A percentile compares a stretch with the other conserved stretches of the same genome.
These are phyloP conservation scores for Citrullus colocynthis DNA, from an alignment of 306 rosid species.

Conservation along the genomic window DNA sequence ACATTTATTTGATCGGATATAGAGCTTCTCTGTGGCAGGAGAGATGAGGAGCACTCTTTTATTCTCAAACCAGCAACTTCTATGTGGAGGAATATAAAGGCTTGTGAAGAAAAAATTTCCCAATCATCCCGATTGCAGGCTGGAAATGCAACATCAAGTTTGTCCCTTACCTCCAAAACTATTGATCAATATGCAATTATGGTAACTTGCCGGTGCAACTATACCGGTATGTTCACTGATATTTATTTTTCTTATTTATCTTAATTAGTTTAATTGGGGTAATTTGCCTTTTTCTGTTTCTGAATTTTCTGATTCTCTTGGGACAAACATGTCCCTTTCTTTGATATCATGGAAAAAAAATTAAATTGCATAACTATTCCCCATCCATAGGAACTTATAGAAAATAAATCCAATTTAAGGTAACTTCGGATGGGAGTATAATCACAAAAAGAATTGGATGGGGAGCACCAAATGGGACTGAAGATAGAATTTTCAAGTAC, in stretches of 20 bases:
- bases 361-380: background rate
- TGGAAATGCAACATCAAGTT: conserved; percentile 36
- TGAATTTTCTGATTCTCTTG: background rate
- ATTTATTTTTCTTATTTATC: conserved; percentile 7
- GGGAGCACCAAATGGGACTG: background rate
- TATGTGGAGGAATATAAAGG: conserved; percentile 40
- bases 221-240: conserved; percentile 39
- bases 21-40: conserved; percentile 43
- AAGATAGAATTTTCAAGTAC: background rate
- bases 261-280: conserved; percentile 8
- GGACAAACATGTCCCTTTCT: background rate
- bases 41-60: conserved; percentile 91
- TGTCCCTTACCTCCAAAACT: conserved; percentile 24
- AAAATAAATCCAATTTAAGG: background rate
- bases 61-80: conserved; percentile 71
- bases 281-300: background rate
- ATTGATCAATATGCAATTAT: conserved; percentile 67
- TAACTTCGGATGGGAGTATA: background rate
- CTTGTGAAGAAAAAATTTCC: conserved; percentile 37
- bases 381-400: background rate
- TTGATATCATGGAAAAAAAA: background rate
- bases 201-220: conserved; percentile 93
- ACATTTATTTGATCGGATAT: conserved; percentile 11
- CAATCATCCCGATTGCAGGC: conserved; percentile 29
- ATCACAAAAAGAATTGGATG: background rate